phyloP scores from a whole-genome alignment of 441 rosid genomes.

The Iberis amara region DNA sequence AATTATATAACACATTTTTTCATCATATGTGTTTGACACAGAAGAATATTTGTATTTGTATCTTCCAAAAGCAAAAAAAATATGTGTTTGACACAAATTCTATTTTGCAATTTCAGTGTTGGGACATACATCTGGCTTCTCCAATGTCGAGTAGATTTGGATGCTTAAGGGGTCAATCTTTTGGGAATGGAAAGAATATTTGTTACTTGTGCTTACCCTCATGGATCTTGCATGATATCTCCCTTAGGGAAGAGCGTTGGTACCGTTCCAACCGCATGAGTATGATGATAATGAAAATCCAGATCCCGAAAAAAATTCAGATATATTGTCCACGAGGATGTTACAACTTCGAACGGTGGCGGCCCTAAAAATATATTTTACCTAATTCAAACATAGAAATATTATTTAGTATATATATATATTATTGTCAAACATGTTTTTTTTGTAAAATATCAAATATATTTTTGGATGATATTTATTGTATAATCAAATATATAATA shows the following conservation, averaged over 20 bases:
- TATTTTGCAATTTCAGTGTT: neutral
- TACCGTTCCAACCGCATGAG: slow-evolving; percentile 23
- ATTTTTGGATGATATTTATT: too few species aligned
- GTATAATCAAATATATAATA: too few species aligned
- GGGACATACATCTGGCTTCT: slow-evolving; percentile 6
- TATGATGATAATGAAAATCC: slow-evolving; percentile 16
- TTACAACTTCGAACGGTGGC: neutral
- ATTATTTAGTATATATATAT: too few species aligned
- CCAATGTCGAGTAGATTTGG: slow-evolving; percentile 19
- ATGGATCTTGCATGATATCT: slow-evolving; percentile 24
- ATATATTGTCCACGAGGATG: slow-evolving; percentile 19
- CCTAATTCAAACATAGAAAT: too few species aligned
- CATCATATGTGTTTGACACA: too few species aligned
- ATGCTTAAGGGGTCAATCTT: slow-evolving; percentile 24
- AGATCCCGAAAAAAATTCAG: slow-evolving; percentile 7
- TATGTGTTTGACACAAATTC: too few species aligned
- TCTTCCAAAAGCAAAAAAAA: too few species aligned
- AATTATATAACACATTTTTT: too few species aligned
- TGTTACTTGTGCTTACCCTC: slow-evolving; percentile 22
- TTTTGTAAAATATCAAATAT: too few species aligned
- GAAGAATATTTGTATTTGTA: too few species aligned
- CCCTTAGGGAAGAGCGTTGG: slow-evolving; percentile 24
- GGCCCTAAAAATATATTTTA: too few species aligned
- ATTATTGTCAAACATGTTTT: too few species aligned
- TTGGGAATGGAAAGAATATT: slow-evolving; percentile 21